phyloP scores from a whole-genome alignment of 176 grass and related monocot species.

The Stipa capillata region DNA sequence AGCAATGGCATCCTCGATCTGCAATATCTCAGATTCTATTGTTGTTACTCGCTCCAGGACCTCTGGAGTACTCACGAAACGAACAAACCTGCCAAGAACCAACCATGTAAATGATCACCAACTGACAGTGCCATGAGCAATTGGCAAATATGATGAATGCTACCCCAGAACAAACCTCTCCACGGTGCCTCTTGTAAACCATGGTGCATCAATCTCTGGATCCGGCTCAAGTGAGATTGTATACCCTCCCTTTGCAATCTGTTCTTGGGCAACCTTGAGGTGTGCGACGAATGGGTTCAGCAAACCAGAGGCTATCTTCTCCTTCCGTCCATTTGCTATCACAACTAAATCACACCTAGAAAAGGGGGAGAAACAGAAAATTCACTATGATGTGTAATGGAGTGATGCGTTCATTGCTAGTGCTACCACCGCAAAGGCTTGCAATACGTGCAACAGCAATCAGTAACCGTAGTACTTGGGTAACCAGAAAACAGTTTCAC shows the following conservation, averaged over 20 bases:
- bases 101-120: neutral
- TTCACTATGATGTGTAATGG: neutral
- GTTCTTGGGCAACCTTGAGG: conserved; percentile 70
- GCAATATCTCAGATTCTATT: conserved; percentile 77
- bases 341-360: conserved; percentile 90
- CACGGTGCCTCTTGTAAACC: conserved; percentile 80
- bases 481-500: neutral
- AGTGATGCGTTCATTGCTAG: neutral
- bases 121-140: neutral
- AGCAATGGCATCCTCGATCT: conserved; percentile 66
- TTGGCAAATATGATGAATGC: neutral
- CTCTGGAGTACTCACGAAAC: conserved; percentile 89
- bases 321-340: conserved; percentile 57
- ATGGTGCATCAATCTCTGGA: conserved; percentile 23
- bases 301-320: conserved; percentile 79
- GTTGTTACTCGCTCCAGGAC: conserved; percentile 85
- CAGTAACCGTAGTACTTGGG: too few relatives aligned
- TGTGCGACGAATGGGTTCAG: conserved; percentile 74
- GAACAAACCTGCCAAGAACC: conserved; percentile 69
- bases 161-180: conserved; percentile 42
- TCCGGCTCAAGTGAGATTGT: conserved; percentile 65
- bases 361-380: neutral
- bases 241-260: conserved; percentile 75
- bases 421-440: neutral
- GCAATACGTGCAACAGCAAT: neutral